phyloP scores from a whole-genome alignment of 2,329 filamentous ascomycete species.

The Fusarium chuoi region DNA sequence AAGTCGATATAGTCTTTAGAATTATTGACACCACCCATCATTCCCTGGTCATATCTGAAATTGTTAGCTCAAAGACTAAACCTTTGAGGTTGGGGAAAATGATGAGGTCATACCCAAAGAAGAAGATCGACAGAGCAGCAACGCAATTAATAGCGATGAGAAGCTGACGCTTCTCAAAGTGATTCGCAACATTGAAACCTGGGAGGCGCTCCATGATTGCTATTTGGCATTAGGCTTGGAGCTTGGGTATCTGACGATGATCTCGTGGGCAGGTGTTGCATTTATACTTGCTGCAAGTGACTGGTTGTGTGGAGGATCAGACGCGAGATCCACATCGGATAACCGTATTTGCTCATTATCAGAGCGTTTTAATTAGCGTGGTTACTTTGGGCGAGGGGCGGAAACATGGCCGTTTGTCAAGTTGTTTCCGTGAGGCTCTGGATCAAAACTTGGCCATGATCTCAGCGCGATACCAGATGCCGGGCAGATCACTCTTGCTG shows the following conservation, averaged over 20 bases:
- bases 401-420: neutral
- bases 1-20: constrained; percentile 31
- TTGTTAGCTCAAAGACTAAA: neutral
- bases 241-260: neutral
- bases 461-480: neutral
- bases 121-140: constrained; percentile 40
- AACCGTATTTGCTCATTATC: neutral
- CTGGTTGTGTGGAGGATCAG: constrained; percentile 7
- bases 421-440: constrained; percentile 15
- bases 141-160: constrained; percentile 41
- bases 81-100: fast-evolving
- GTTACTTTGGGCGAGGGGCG: neutral
- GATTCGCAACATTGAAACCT: constrained; percentile 32
- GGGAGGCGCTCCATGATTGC: constrained; percentile 28
- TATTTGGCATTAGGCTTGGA: neutral
- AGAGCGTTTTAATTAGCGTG: neutral
- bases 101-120: constrained; percentile 36
- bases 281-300: constrained; percentile 15
- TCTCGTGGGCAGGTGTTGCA: neutral
- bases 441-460: neutral
- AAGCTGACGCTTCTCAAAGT: constrained; percentile 39
- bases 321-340: constrained; percentile 12
- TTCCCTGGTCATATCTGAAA: constrained; percentile 23
- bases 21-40: constrained; percentile 40
- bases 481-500: neutral